Conservation (phyloP, 2,329 filamentous ascomycete genomes). For the Cladophialophora exuberans region DNA sequence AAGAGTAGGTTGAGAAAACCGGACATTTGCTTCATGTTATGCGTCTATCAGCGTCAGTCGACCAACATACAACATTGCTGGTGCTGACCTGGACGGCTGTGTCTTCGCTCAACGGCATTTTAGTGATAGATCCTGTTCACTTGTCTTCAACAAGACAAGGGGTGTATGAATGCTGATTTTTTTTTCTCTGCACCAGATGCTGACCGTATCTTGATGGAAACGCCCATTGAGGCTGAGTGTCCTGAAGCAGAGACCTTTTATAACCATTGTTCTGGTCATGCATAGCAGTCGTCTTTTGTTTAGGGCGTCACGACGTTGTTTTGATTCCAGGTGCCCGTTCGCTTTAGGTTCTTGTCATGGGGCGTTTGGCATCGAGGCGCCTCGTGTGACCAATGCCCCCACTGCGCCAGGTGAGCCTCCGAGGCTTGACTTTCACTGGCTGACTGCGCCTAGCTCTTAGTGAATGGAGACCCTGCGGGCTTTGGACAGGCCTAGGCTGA, state of each 20-base stretch:
- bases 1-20: background rate
- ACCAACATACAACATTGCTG: slow-evolving; percentile 1
- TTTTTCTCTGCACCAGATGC: background rate
- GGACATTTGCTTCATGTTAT: slow-evolving; percentile 4
- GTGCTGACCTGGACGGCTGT: slow-evolving; percentile 1
- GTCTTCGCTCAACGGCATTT: background rate
- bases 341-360: slow-evolving; percentile 2
- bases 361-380: slow-evolving; percentile 2
- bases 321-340: background rate
- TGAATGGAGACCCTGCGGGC: background rate
- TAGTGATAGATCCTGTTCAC: background rate
- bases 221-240: background rate
- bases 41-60: background rate
- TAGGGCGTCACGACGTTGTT: background rate
- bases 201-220: background rate
- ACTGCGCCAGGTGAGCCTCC: background rate
- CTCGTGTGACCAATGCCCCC: background rate
- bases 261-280: too few relatives aligned
- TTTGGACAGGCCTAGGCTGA: too few relatives aligned
- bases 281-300: too few relatives aligned
- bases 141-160: slow-evolving; percentile 11
- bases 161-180: background rate
- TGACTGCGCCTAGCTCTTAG: slow-evolving; percentile 2
- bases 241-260: too few relatives aligned
- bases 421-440: background rate